A percentile compares a stretch with the other conserved stretches of the same genome.
These are phyloP conservation scores for Pseudevernia furfuracea DNA, from an alignment of 495 filamentous ascomycete genomes.

Conservation along the genomic window DNA sequence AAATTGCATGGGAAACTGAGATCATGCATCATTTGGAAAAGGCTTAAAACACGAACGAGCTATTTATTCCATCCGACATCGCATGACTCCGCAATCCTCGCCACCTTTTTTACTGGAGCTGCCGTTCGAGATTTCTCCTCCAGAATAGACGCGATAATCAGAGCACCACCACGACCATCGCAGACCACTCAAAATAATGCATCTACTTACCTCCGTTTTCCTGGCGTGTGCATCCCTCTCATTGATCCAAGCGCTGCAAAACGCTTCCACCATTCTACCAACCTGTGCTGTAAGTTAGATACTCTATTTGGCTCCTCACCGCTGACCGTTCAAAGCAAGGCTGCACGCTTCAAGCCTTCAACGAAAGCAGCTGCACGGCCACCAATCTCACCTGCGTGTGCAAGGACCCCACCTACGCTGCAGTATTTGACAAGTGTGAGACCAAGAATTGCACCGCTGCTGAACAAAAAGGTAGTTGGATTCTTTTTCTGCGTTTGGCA, in stretches of 20 bases:
- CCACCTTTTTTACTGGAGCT: background rate
- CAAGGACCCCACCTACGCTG: background rate
- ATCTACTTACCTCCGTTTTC: background rate
- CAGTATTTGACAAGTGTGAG: background rate
- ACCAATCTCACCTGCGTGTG: background rate
- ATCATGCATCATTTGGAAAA: background rate
- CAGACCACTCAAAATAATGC: background rate
- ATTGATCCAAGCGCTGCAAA: background rate
- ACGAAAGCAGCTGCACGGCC: background rate
- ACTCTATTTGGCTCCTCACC: background rate
- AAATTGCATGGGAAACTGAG: background rate
- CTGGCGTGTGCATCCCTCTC: background rate
- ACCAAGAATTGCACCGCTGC: background rate
- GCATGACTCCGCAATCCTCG: background rate
- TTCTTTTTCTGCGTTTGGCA: background rate
- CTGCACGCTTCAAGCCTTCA: background rate
- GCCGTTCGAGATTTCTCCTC: background rate
- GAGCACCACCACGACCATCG: background rate
- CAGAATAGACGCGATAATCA: background rate
- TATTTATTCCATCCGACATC: background rate
- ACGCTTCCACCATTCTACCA: background rate
- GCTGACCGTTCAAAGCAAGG: background rate
- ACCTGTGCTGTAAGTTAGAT: background rate
- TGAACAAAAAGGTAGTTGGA: background rate
- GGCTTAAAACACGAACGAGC: background rate